Evolutionary conservation across 176 grass and related monocot genomes (phyloP), one percentile per base, ranked within the genome.

Genomic region (bread wheat (Triticum aestivum)): DNA sequence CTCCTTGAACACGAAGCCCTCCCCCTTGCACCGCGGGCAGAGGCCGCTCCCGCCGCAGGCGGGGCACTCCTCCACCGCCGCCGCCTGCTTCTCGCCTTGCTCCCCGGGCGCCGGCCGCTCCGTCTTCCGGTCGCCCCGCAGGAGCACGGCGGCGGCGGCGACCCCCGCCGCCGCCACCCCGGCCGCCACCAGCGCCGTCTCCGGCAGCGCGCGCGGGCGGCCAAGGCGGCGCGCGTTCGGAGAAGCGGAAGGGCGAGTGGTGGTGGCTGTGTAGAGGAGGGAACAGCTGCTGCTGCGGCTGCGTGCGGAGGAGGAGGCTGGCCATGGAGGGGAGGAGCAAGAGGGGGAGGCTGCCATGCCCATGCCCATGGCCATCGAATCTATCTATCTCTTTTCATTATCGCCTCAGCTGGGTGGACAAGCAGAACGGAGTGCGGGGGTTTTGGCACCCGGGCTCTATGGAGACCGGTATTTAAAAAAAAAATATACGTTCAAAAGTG

Each of bases 31-130:
- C 61, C 69, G 86, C 7, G 78, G 65, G 62, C 90, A 91, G 39
- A 91, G 80, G 35, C 90, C 90, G 42, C 86, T 82, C 23, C 90
- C 86, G 6, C 72, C 90, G 67, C 90, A 91, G 11, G 88, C 86
- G 20, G 75, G 41, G 17, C 90, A 91, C 63, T 42, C 73, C 66
- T 75, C 79, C 8, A 23, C 23, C 33, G 41, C 18, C 33, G 32
- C 12, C 13, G 35, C 58, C 82, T 39, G 26, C 75, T 86, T 51
- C 8, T 54, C 49, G 49, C 66, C 66, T 30, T 44, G 9, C 35
- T 64, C 59, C 1, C 1, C 1, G 0, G 6, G 8, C 17, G 73
- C 44, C 17, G n/a, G 18, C 9, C 49, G 71, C 39, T 41, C 45
- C 47, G 23, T 3, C 9, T 45, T 65, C 12, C 10, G 9, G 41